phyloP scores from a whole-genome alignment of 495 filamentous ascomycete genomes.

The Penicillium bovifimosum region DNA sequence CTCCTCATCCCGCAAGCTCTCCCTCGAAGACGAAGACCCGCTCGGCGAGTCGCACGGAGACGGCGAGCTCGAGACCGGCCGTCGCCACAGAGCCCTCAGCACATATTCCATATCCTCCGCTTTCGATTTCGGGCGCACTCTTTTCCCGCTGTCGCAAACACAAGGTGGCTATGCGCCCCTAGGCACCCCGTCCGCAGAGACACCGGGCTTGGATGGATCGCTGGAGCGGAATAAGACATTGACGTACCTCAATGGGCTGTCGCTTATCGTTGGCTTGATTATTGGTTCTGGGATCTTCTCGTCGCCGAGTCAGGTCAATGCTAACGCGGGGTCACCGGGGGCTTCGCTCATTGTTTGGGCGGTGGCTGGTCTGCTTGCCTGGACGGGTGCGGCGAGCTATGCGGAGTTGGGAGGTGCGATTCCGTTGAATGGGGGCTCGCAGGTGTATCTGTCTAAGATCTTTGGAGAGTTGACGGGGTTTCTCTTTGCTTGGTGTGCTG shows the following conservation, averaged over 20 bases:
- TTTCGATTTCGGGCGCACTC: conserved; percentile 86
- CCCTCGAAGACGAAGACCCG: conserved; percentile 80
- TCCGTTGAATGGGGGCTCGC: conserved; percentile 88
- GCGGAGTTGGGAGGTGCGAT: conserved; percentile 95
- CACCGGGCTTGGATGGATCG: conserved; percentile 46
- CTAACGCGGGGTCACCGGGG: conserved; percentile 86
- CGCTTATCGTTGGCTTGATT: conserved; percentile 83
- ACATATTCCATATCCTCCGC: conserved; percentile 86
- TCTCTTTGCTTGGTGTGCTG: conserved; percentile 92
- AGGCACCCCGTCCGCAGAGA: conserved; percentile 58
- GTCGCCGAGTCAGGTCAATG: conserved; percentile 88
- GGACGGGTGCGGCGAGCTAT: conserved; percentile 95
- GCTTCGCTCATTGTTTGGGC: conserved; percentile 86
- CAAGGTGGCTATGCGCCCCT: conserved; percentile 76
- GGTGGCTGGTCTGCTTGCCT: conserved; percentile 83
- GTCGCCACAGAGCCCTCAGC: conserved; percentile 50
- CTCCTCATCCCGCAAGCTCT: conserved; percentile 85
- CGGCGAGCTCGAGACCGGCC: conserved; percentile 42
- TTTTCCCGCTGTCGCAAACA: conserved; percentile 89
- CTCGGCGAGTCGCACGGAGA: conserved; percentile 52
- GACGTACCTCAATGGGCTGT: conserved; percentile 89
- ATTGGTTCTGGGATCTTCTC: conserved; percentile 98
- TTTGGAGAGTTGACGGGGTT: conserved; percentile 91
- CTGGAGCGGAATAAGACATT: conserved; percentile 93
- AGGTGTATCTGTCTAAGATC: conserved; percentile 91